Conservation (phyloP, 106 monocot species). For the Xerophyta viscosa region DNA sequence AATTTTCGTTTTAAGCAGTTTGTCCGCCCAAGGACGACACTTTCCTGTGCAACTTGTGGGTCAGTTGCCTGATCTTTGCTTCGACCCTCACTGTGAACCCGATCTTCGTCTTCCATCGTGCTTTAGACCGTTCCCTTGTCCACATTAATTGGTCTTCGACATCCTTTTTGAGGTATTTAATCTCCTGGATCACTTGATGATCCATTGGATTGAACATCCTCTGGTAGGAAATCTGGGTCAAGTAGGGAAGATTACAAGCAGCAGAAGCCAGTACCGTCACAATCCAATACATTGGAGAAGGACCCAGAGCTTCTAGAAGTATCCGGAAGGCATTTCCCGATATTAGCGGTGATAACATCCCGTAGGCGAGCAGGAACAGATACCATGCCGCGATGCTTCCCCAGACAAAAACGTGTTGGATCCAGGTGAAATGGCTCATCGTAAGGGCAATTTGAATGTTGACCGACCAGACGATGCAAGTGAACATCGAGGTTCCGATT, state of each 20-base stretch:
- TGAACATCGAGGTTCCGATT: conserved; percentile 69
- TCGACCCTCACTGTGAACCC: conserved; percentile 71
- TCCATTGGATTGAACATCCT: conserved; percentile 47
- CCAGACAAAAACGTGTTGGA: conserved; percentile 70
- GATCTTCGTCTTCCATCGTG: conserved; percentile 55
- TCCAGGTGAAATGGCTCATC: conserved; percentile 89
- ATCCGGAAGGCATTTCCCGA: conserved; percentile 37
- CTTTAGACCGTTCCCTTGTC: conserved; percentile 65
- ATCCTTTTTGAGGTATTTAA: conserved; percentile 61
- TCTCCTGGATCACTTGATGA: conserved; percentile 84
- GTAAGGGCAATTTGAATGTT: conserved; percentile 65
- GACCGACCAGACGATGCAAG: conserved; percentile 71
- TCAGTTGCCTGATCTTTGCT: conserved; percentile 60
- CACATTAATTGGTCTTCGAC: conserved; percentile 56
- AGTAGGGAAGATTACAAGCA: conserved; percentile 51
- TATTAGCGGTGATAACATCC: conserved; percentile 26
- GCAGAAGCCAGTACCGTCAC: conserved; percentile 38
- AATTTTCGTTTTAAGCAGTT: conserved; percentile 8
- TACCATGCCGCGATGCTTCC: conserved; percentile 72
- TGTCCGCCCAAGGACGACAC: conserved; percentile 17
- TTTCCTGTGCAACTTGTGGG: conserved; percentile 50
- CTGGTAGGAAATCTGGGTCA: conserved; percentile 50
- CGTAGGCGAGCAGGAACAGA: conserved; percentile 49
- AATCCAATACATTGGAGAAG: conserved; percentile 48
- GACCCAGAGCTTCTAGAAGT: conserved; percentile 42